Percentiles rank a stretch among this genome's conserved stretches.
Evolutionary conservation across 768 basidiomycete genomes (phyloP).

Genomic region (Paxillus rubicundulus): DNA sequence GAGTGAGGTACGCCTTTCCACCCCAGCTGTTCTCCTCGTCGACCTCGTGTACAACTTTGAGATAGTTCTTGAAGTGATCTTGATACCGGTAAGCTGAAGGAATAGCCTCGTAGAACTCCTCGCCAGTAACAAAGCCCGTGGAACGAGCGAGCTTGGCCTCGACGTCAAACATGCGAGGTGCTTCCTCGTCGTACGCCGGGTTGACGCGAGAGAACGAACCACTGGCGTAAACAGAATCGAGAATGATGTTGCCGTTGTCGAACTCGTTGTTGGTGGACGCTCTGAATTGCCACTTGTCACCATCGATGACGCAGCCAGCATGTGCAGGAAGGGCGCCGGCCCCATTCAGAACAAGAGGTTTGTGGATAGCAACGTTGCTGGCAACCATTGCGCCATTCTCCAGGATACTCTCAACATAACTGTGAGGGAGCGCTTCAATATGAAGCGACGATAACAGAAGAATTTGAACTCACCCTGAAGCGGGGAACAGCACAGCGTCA

Average conservation of each 20-base stretch:
- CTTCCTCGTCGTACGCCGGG: constrained; percentile 23
- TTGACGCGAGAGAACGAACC: constrained; percentile 27
- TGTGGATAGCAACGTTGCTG: constrained; percentile 27
- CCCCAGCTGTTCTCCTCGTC: constrained; percentile 27
- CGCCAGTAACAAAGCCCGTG: constrained; percentile 13
- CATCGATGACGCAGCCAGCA: constrained; percentile 24
- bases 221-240: constrained; percentile 31
- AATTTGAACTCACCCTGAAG: constrained; percentile 38
- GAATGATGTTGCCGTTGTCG: constrained; percentile 21
- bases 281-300: constrained; percentile 30
- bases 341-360: constrained; percentile 26
- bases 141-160: constrained; percentile 19
- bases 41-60: constrained; percentile 28
- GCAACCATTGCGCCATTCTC: constrained; percentile 34
- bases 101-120: constrained; percentile 18
- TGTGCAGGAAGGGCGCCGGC: constrained; percentile 17
- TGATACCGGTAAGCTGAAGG: constrained; percentile 22
- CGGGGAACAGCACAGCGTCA: constrained; percentile 46
- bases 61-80: constrained; percentile 26
- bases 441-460: background rate
- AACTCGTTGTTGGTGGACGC: constrained; percentile 24
- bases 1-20: constrained; percentile 26
- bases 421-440: constrained; percentile 2
- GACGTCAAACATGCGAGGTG: constrained; percentile 24
- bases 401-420: constrained; percentile 30